phyloP scores from a whole-genome alignment of 495 filamentous ascomycete genomes.

The Parachaetomium inaequale region DNA sequence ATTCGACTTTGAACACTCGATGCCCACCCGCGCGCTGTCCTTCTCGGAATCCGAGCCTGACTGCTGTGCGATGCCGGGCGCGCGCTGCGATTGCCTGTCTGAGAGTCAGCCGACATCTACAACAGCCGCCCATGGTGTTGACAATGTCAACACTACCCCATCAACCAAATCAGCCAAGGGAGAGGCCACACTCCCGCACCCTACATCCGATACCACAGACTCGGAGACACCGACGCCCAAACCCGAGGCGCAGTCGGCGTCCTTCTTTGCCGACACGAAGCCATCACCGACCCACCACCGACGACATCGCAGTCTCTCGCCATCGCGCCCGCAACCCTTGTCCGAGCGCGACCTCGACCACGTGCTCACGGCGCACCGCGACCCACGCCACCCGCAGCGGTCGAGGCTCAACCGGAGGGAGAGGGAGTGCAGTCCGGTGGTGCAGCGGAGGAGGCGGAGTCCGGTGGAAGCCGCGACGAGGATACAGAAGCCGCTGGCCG shows the following conservation, averaged over 20 bases:
- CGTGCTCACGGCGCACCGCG: conserved; percentile 20
- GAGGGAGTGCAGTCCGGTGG: conserved; percentile 31
- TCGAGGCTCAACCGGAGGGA: conserved; percentile 17
- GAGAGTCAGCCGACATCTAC: conserved; percentile 27
- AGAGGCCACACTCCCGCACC: background rate
- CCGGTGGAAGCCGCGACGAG: conserved; percentile 36
- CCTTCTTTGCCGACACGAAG: conserved; percentile 32
- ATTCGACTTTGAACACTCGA: conserved; percentile 28
- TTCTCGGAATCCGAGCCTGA: conserved; percentile 46
- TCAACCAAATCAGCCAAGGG: background rate
- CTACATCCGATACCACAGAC: conserved; percentile 22
- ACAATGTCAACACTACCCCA: conserved; percentile 13
- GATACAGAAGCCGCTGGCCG: conserved; percentile 40
- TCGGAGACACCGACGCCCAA: conserved; percentile 42
- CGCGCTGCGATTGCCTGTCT: background rate
- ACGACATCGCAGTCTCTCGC: conserved; percentile 33
- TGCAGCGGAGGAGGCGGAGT: conserved; percentile 30
- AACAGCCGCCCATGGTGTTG: conserved; percentile 22
- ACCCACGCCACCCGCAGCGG: conserved; percentile 20
- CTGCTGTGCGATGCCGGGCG: conserved; percentile 21
- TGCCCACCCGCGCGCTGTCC: conserved; percentile 42
- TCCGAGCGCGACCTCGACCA: conserved; percentile 23
- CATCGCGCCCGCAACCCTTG: conserved; percentile 31
- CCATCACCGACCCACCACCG: conserved; percentile 26
- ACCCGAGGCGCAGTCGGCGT: conserved; percentile 28